Base-by-base conservation (phyloP, 768 basidiomycete genomes). In the Boletus coccyginus region DNA sequence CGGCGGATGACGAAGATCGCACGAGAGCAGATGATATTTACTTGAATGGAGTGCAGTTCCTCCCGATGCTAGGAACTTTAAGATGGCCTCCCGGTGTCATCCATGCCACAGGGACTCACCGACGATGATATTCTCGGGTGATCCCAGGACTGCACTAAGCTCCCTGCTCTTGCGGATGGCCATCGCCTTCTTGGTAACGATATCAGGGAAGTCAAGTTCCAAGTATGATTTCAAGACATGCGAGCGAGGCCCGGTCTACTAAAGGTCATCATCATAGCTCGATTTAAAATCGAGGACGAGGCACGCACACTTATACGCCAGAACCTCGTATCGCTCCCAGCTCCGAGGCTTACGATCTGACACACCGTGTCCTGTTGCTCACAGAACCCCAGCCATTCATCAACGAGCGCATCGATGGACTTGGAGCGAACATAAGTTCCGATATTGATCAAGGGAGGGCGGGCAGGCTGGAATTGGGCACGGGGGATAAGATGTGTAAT, bases 261-360 rank as follows among this genome's bases (percentile, higher is more conserved):
- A n/a, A 21, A 31, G 27, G 55, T 57, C 38, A 41, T 7, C 7
- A 44, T 53, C 44, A 51, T 57, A 12, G 63, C 19, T 64, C 60
- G 52, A 42, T 19, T 32, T 39, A 13, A 38, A 21, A 52, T 24
- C 35, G 39, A 50, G 47, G 45, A 27, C n/a, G 21, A 52, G 44
- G 41, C 42, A 55, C 89, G 74, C 74, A 92, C 93, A 75, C 79
- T 81, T 63, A 96, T 75, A 53, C 94, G 79, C 94, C 96, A 99
- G 69, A 91, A 98, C 51, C 97, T 77, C 3, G 94, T 94, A 74
- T 99, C 97, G 64, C 92, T 98, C 24, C 97, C 97, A 2, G 95
- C 90, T 0, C 97, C 97, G 32, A 98, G 71, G 71, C 92, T 96
- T n/a, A 98, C 82, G 52, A 98, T 87, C 77, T 98, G 97, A 61